Percentiles rank a stretch among this genome's conserved stretches.
These are phyloP conservation scores for Aaosphaeria arxii DNA, from an alignment of 2,329 filamentous ascomycete species.

Conservation along the genomic window DNA sequence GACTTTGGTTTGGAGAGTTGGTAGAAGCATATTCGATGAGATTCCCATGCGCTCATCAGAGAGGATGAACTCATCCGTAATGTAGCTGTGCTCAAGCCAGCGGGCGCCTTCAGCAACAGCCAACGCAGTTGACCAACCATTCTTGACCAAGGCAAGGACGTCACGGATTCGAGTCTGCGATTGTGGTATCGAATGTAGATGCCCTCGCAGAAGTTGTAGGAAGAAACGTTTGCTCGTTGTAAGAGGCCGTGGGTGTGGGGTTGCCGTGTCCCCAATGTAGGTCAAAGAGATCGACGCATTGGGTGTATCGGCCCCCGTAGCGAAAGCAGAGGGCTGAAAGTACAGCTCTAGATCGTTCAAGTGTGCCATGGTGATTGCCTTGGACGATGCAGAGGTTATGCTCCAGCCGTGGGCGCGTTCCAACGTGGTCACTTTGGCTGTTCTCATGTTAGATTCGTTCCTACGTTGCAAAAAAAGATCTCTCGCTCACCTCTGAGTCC, in stretches of 20 bases:
- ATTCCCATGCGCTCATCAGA: constrained; percentile 65
- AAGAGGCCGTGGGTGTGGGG: constrained; percentile 53
- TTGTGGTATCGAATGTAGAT: constrained; percentile 62
- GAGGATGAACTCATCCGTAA: constrained; percentile 61
- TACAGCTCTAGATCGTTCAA: constrained; percentile 69
- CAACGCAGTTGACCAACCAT: constrained; percentile 64
- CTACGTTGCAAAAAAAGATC: not conserved
- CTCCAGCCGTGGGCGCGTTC: constrained; percentile 70
- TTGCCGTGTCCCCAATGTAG: constrained; percentile 62
- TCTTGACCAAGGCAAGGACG: constrained; percentile 59
- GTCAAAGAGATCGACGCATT: constrained; percentile 61
- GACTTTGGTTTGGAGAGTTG: constrained; percentile 65
- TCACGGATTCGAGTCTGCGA: constrained; percentile 54
- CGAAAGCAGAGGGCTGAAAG: constrained; percentile 65
- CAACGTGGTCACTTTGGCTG: constrained; percentile 63
- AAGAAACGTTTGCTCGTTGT: constrained; percentile 73
- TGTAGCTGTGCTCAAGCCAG: constrained; percentile 61
- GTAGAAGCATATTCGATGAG: constrained; percentile 61
- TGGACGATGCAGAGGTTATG: constrained; percentile 60
- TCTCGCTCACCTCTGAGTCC: constrained; percentile 65
- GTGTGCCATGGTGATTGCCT: constrained; percentile 70
- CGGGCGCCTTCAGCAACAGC: constrained; percentile 60
- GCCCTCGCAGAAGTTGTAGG: constrained; percentile 67
- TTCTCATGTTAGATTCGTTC: not conserved
- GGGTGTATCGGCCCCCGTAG: constrained; percentile 41